Conservation (phyloP, 1,139 yeast species). For the Nakaseomyces nivariensis region DNA sequence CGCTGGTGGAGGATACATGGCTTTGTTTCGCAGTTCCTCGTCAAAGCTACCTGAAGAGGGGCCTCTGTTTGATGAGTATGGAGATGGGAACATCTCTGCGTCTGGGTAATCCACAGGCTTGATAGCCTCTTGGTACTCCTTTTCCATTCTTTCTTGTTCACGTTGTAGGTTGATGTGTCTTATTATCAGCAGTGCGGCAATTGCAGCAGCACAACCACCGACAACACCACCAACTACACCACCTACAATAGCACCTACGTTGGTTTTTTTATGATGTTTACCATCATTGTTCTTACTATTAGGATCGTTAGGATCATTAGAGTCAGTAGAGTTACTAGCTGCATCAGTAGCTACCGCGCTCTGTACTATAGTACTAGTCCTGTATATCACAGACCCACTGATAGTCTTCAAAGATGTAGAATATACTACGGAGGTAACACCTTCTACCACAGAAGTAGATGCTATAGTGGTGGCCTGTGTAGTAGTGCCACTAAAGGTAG, state of each 20-base stretch:
- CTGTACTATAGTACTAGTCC: slow-evolving; percentile 23
- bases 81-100: slow-evolving; percentile 6
- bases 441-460: neutral
- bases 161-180: slow-evolving; percentile 25
- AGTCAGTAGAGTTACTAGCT: slow-evolving; percentile 7
- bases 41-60: slow-evolving; percentile 5
- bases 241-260: slow-evolving; percentile 30
- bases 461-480: slow-evolving; percentile 4
- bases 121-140: slow-evolving; percentile 31
- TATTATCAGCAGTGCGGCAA: slow-evolving; percentile 17
- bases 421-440: slow-evolving; percentile 12
- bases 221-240: slow-evolving; percentile 31
- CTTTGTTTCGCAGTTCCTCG: slow-evolving; percentile 6
- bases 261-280: slow-evolving; percentile 15
- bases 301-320: slow-evolving; percentile 7
- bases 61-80: slow-evolving; percentile 9
- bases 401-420: slow-evolving; percentile 22
- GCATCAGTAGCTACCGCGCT: slow-evolving; percentile 11
- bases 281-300: slow-evolving; percentile 3
- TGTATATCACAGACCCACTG: slow-evolving; percentile 25
- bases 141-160: slow-evolving; percentile 31
- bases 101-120: slow-evolving; percentile 27
- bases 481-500: slow-evolving; percentile 1
- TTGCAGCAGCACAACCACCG: slow-evolving; percentile 21
- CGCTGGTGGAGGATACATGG: slow-evolving; percentile 2